Base-by-base conservation (phyloP, 495 filamentous ascomycete genomes). In the Neurospora tetraspora region DNA sequence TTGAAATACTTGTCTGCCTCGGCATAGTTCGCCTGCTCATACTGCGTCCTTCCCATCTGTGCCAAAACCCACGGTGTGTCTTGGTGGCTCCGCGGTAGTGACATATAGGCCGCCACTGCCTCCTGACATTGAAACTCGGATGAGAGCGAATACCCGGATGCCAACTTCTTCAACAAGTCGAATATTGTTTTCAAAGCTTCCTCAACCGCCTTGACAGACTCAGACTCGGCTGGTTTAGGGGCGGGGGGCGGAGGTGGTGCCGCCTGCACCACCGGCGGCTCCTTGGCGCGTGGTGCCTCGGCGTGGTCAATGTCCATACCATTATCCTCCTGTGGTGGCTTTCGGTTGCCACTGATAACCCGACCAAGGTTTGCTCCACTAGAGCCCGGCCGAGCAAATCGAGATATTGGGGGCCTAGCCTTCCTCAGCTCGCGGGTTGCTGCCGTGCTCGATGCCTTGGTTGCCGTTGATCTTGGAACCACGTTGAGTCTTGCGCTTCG, bases 41-140 rank as follows among this genome's bases (percentile, higher is more conserved):
- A 97, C 77, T 94, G 88, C 23, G 93, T 93, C 71, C 93, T 90
- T 6, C 93, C 96, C 74, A 99, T 90, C 76, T 96, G 93, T 12
- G 94, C 88, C 69, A 97, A 85, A 42, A 97, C 93, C 93, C 93
- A 97, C n/a, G 95, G 93, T 1, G 96, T 97, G 72, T 98, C 95
- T 71, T 92, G 89, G 78, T 98, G 96, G 36, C 85, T 81, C 43
- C 88, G 83, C 5, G 92, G 87, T 20, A 99, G 83, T 3, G 88
- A 86, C 68, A 84, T 86, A 78, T 94, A 93, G 3, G 87, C 83
- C 71, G 89, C 86, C 47, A 97, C 83, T 31, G 96, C 91, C 65
- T 95, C 90, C 39, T 88, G 82, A 75, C 91, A 94, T 74, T 89
- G 90, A 77, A 94, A 98, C 68, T 92, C 90, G 45, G 88, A 89